A percentile compares a stretch with the other conserved stretches of the same genome.
These are phyloP conservation scores for Aspergillus niger DNA, from an alignment of 2,329 filamentous ascomycete species.

Conservation along the genomic window DNA sequence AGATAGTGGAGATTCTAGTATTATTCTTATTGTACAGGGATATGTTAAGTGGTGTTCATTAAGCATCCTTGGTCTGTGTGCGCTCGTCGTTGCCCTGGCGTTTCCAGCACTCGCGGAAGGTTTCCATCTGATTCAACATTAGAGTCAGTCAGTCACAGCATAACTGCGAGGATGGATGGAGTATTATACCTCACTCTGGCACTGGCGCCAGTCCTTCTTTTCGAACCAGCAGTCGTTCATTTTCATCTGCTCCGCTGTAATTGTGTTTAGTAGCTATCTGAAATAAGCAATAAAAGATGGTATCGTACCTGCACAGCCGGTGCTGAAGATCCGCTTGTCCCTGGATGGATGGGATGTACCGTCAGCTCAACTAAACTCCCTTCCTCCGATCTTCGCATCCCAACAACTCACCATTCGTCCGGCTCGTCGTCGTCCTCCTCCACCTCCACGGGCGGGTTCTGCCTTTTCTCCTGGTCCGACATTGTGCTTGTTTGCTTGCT, in stretches of 20 bases:
- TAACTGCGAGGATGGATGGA: background rate
- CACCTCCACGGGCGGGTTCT: conserved; percentile 40
- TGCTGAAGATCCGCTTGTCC: conserved; percentile 98
- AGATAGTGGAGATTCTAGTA: background rate
- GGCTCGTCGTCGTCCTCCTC: conserved; percentile 77
- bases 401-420: conserved; percentile 76
- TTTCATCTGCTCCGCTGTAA: conserved; percentile 77
- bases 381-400: background rate
- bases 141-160: too few relatives aligned
- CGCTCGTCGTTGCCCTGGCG: conserved; percentile 80
- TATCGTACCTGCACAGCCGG: conserved; percentile 76
- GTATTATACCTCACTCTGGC: conserved; percentile 76
- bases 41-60: background rate
- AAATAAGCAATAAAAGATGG: conserved; percentile 1
- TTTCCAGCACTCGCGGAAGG: conserved; percentile 90
- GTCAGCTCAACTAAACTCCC: conserved; percentile 15
- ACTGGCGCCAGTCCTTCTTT: conserved; percentile 92
- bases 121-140: conserved; percentile 69
- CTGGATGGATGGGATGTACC: conserved; percentile 51
- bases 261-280: conserved; percentile 5
- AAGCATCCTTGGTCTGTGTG: conserved; percentile 73
- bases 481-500: conserved; percentile 40
- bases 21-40: conserved; percentile 8
- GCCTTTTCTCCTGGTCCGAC: conserved; percentile 57
- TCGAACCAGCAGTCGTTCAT: conserved; percentile 96